phyloP scores from a whole-genome alignment of 495 filamentous ascomycete species.

The Penicillium riverlandense region DNA sequence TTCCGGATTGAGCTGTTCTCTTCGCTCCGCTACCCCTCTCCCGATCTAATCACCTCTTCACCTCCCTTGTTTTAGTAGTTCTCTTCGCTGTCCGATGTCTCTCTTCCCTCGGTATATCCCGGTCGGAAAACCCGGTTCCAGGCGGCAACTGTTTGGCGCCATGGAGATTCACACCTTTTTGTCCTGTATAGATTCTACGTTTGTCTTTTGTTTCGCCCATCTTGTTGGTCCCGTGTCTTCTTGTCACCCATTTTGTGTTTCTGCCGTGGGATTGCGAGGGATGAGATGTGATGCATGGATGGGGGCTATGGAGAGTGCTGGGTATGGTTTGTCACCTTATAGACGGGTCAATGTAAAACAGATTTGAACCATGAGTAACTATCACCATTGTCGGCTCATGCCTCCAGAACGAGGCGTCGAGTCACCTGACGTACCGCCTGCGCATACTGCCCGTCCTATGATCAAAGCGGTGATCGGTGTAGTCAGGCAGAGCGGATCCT shows the following conservation, averaged over 20 bases:
- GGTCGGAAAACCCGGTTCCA: slow-evolving; percentile 27
- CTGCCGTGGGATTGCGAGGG: no score
- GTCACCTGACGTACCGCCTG: background rate
- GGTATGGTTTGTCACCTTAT: slow-evolving; percentile 33
- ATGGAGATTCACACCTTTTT: slow-evolving; percentile 29
- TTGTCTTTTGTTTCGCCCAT: slow-evolving; percentile 20
- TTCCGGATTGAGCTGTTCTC: background rate
- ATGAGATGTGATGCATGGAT: slow-evolving; percentile 7
- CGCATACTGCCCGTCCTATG: no score
- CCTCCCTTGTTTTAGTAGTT: slow-evolving; percentile 42
- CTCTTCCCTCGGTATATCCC: slow-evolving; percentile 22
- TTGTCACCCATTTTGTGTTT: no score
- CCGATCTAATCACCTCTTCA: slow-evolving; percentile 25
- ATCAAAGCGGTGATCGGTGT: background rate
- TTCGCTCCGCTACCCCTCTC: slow-evolving; percentile 1
- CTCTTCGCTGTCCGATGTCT: slow-evolving; percentile 28
- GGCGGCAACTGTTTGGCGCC: slow-evolving; percentile 36
- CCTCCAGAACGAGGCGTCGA: background rate
- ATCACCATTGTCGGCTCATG: background rate
- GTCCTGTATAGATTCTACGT: slow-evolving; percentile 41
- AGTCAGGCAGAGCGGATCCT: no score
- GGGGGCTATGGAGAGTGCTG: slow-evolving; percentile 22
- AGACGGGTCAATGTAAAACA: slow-evolving; percentile 44
- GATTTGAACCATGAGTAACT: slow-evolving; percentile 4
- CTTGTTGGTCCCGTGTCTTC: slow-evolving; percentile 25